Evolutionary conservation across 306 rosid genomes (phyloP).

Genomic region (Cucumis hystrix): DNA sequence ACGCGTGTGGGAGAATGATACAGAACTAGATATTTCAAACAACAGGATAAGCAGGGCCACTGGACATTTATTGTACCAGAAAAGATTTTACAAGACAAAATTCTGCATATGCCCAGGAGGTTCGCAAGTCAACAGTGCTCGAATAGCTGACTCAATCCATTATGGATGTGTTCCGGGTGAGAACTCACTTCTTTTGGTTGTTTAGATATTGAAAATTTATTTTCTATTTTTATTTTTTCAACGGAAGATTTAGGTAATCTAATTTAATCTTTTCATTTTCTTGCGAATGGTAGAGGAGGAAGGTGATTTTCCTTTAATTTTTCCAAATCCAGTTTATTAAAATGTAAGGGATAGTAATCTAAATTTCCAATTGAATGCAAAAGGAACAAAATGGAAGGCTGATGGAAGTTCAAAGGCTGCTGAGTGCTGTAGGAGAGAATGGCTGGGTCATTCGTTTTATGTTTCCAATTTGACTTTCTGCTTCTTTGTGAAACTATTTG

Average conservation of each 20-base stretch:
- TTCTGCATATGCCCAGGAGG: constrained; percentile 98
- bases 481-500: not conserved
- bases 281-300: not conserved
- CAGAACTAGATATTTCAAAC: constrained; percentile 81
- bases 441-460: not conserved
- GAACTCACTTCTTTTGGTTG: constrained; percentile 1
- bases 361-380: not conserved
- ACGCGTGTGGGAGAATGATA: constrained; percentile 89
- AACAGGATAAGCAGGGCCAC: constrained; percentile 82
- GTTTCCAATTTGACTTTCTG: not conserved
- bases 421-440: not conserved
- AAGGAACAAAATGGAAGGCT: not conserved
- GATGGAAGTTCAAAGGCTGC: not conserved
- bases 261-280: not conserved
- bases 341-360: not conserved
- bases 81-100: constrained; percentile 70
- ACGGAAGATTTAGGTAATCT: not conserved
- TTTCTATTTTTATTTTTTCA: not conserved
- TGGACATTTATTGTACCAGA: constrained; percentile 74
- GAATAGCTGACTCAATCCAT: constrained; percentile 86
- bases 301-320: not conserved
- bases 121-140: constrained; percentile 97
- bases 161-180: constrained; percentile 96
- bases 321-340: not conserved
- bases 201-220: not conserved